phyloP scores from a whole-genome alignment of 805 yeast species.

The Ogataea siamensis region DNA sequence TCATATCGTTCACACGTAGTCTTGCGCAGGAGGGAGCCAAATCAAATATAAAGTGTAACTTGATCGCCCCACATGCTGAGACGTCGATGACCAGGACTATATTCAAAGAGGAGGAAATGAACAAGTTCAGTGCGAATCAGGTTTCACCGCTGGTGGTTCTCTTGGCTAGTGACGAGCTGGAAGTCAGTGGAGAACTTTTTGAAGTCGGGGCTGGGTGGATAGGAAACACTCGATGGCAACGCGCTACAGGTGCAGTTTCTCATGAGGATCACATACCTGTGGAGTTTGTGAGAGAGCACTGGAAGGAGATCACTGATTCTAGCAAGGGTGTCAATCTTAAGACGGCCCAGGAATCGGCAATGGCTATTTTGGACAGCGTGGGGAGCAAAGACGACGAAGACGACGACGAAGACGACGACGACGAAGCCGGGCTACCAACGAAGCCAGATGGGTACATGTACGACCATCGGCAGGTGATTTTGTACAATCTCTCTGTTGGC shows the following conservation, averaged over 20 bases:
- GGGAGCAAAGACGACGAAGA: constrained; percentile 46
- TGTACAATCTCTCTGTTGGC: constrained; percentile 89
- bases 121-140: constrained; percentile 79
- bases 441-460: constrained; percentile 50
- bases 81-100: constrained; percentile 95
- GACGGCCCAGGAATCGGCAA: constrained; percentile 71
- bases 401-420: constrained; percentile 41
- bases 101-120: constrained; percentile 74
- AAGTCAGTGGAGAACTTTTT: constrained; percentile 73
- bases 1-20: constrained; percentile 80
- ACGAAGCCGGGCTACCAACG: constrained; percentile 45
- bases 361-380: constrained; percentile 70
- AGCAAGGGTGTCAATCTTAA: constrained; percentile 50
- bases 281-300: constrained; percentile 68
- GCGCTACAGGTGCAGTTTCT: constrained; percentile 79
- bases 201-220: constrained; percentile 98
- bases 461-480: constrained; percentile 67
- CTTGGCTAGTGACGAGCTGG: constrained; percentile 69
- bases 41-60: constrained; percentile 69
- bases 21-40: constrained; percentile 89
- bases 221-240: constrained; percentile 92
- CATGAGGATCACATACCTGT: constrained; percentile 53
- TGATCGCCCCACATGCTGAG: constrained; percentile 96
- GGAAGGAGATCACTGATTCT: constrained; percentile 69
- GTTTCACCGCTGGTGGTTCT: constrained; percentile 89